phyloP scores from a whole-genome alignment of 176 grass and related monocot species.

The Oropetium thomaeum region DNA sequence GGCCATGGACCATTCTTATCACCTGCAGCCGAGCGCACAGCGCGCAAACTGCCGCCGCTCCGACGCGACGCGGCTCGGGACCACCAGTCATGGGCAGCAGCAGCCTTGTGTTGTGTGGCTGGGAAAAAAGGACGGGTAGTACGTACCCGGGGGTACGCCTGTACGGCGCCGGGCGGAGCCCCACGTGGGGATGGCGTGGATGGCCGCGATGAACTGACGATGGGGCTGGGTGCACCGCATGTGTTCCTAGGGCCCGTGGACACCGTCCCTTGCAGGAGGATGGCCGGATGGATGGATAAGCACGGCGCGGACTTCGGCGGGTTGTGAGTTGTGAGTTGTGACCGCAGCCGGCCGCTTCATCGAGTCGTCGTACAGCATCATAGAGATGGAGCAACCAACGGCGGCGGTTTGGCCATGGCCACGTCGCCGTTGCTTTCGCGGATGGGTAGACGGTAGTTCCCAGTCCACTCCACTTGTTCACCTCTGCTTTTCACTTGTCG shows the following conservation, averaged over 20 bases:
- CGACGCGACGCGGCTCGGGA: neutral
- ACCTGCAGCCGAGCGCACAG: neutral
- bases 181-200: neutral
- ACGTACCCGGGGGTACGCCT: conserved; percentile 29
- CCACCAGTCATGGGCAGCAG: conserved; percentile 22
- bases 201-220: conserved; percentile 6
- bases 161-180: conserved; percentile 4
- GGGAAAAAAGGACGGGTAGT: neutral
- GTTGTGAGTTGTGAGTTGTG: neutral
- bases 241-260: neutral
- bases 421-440: neutral
- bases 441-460: neutral
- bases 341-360: neutral
- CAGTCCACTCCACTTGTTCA: neutral
- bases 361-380: neutral
- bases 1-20: conserved; percentile 7
- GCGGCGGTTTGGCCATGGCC: neutral
- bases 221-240: neutral
- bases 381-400: neutral
- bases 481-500: neutral
- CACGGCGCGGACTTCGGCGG: neutral
- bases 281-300: conserved; percentile 19
- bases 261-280: neutral
- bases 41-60: neutral
- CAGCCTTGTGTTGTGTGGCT: neutral